Evolutionary conservation across 306 rosid genomes (phyloP).

Genomic region (Lupinus albus): DNA sequence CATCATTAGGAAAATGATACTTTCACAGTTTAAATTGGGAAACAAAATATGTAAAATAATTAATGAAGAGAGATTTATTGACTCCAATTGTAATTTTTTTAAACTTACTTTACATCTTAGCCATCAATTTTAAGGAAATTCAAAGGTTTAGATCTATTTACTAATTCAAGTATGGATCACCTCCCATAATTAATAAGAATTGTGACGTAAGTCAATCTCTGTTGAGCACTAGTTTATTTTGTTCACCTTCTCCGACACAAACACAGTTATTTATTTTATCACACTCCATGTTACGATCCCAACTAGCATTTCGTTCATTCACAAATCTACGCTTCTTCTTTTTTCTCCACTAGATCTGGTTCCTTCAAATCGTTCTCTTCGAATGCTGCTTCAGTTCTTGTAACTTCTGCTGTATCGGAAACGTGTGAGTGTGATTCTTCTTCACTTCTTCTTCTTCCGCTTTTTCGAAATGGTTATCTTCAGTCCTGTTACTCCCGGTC

Average conservation of each 20-base stretch:
- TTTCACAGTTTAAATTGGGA: too few relatives aligned
- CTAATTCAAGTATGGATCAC: too few relatives aligned
- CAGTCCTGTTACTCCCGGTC: slow-evolving; percentile 77
- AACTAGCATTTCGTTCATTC: slow-evolving; percentile 2
- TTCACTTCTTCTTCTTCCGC: slow-evolving; percentile 16
- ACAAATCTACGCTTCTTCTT: slow-evolving; percentile 21
- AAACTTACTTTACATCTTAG: too few relatives aligned
- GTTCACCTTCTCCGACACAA: not conserved
- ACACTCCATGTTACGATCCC: slow-evolving; percentile 4
- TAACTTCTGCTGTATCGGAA: slow-evolving; percentile 34
- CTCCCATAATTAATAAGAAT: not conserved
- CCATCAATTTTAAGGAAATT: too few relatives aligned
- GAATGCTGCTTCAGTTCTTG: slow-evolving; percentile 35
- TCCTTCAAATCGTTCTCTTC: slow-evolving; percentile 37
- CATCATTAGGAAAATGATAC: too few relatives aligned
- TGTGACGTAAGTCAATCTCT: not conserved
- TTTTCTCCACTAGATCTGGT: slow-evolving; percentile 41
- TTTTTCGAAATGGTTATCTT: slow-evolving; percentile 54
- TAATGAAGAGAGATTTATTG: too few relatives aligned
- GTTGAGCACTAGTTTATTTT: not conserved
- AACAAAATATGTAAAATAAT: too few relatives aligned
- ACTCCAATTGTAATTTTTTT: too few relatives aligned
- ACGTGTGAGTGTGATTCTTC: too few relatives aligned
- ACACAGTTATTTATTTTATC: slow-evolving; percentile 10
- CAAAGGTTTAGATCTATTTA: too few relatives aligned